Evolutionary conservation across 108 stramenopile species (phyloP), one percentile per base, ranked within the genome.

Genomic region (Cyclostephanos invisitatus): DNA sequence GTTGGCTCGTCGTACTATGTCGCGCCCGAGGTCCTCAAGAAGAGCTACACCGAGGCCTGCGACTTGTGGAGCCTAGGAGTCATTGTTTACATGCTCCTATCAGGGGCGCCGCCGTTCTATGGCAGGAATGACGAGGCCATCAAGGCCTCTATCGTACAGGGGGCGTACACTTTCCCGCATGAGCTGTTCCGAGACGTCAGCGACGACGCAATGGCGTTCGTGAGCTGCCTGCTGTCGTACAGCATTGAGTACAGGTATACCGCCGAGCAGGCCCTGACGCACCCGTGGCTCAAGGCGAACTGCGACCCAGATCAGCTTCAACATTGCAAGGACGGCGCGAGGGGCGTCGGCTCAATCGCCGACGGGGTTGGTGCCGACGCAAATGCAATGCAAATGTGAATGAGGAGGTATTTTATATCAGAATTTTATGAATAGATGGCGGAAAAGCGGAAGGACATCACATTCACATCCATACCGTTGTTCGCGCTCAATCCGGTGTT

Each of bases 11-110:
- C 94, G 11, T 98, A 98, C 85, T 97, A 96, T 63, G 96, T 98
- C 22, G 97, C 97, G 15, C 99, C 99, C 7, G 98, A 99, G 84
- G 97, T 98, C 24, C 70, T 99, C 53, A 95, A 95, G 84, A 96
- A 97, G 65, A 92, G 89, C 21, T 98, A 98, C 86, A 97, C 96
- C 18, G 89, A 93, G 67, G 90, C 92, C 8, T 98, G 98, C 67
- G 98, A 98, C 66, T 70, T 98, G 38, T 98, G 98, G 98, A 87
- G 87, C 62, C 75, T 98, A 40, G 98, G 96, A 21, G 94, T 97
- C 47, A 95, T 95, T 75, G 92, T 91, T 29, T 97, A 94, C 89
- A 93, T 97, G 93, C 71, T 97, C 20, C 73, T 97, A 14, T 84
- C 83, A 57, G 95, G 95, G n/a, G 92, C 93, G 40, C 93, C 95